These are phyloP conservation scores for Fraxinus sp. DNA, from an alignment of 305 asterid species.

Conservation along the genomic window DNA sequence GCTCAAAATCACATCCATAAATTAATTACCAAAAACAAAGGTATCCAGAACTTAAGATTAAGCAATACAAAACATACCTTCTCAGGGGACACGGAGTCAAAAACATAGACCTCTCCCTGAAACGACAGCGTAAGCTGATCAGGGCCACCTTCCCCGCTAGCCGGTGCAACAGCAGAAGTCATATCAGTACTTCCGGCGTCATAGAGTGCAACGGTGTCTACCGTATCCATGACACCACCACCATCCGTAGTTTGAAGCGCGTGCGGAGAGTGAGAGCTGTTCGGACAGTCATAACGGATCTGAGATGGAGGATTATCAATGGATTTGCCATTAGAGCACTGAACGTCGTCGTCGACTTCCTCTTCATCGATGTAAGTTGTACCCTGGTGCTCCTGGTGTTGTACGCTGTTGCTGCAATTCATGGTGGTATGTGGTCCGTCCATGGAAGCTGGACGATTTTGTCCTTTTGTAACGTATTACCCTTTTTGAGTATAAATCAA, in stretches of 20 bases:
- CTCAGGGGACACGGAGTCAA: conserved; percentile 90
- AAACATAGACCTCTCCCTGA: conserved; percentile 89
- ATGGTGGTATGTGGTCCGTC: conserved; percentile 51
- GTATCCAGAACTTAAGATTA: background rate
- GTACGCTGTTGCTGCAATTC: conserved; percentile 52
- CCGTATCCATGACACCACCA: conserved; percentile 27
- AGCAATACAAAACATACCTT: conserved; percentile 45
- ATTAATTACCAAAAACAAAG: background rate
- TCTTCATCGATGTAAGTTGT: conserved; percentile 35
- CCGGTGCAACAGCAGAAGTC: conserved; percentile 29
- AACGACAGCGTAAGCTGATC: conserved; percentile 95
- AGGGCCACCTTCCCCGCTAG: conserved; percentile 46
- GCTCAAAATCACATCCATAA: conserved; percentile 5
- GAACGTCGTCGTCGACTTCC: conserved; percentile 38
- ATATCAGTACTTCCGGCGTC: conserved; percentile 43
- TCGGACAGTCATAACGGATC: conserved; percentile 54
- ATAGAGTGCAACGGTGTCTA: conserved; percentile 46
- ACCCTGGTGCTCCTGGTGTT: conserved; percentile 30
- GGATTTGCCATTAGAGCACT: conserved; percentile 42
- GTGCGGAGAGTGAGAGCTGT: conserved; percentile 56
- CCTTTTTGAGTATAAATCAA: conserved; percentile 1
- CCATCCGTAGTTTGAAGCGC: conserved; percentile 40
- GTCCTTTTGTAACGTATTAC: background rate
- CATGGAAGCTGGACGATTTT: conserved; percentile 29
- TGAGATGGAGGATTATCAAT: conserved; percentile 43